Evolutionary conservation across 768 basidiomycete species (phyloP).

Genomic region (Phallus indusiatus): DNA sequence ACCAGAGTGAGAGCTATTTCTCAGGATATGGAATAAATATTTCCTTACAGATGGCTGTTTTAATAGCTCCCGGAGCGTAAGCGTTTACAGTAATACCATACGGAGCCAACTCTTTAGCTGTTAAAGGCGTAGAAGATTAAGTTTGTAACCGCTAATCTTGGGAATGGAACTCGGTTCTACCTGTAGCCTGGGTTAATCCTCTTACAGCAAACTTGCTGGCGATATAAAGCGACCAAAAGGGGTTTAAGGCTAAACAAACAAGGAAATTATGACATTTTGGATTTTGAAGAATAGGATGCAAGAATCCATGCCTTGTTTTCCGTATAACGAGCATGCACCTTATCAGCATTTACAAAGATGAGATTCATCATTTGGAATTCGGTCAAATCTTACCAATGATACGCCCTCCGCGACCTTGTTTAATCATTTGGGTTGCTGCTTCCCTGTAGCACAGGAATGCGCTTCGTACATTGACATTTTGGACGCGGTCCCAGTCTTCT

Average conservation of each 20-base stretch:
- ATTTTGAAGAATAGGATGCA: neutral
- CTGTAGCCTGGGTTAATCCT: constrained; percentile 30
- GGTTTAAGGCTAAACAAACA: neutral
- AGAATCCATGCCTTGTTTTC: neutral
- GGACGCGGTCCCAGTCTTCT: constrained; percentile 24
- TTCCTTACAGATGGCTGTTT: constrained; percentile 6
- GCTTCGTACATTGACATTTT: constrained; percentile 32
- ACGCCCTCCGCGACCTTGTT: constrained; percentile 32
- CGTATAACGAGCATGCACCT: neutral
- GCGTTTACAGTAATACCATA: constrained; percentile 14
- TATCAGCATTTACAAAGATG: too few relatives aligned
- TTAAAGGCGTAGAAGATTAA: neutral
- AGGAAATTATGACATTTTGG: too few relatives aligned
- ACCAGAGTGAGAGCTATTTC: neutral
- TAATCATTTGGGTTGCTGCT: constrained; percentile 35
- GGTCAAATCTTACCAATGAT: constrained; percentile 27
- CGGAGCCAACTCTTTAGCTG: constrained; percentile 6
- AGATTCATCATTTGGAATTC: too few relatives aligned
- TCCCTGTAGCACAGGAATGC: constrained; percentile 33
- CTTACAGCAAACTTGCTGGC: constrained; percentile 34
- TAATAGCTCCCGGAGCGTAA: constrained; percentile 12
- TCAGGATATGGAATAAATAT: neutral
- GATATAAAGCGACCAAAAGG: constrained; percentile 21
- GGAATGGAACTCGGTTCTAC: constrained; percentile 14
- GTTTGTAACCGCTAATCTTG: too few relatives aligned